phyloP scores from a whole-genome alignment of 2,329 filamentous ascomycete genomes.

The Bipolaris oryzae region DNA sequence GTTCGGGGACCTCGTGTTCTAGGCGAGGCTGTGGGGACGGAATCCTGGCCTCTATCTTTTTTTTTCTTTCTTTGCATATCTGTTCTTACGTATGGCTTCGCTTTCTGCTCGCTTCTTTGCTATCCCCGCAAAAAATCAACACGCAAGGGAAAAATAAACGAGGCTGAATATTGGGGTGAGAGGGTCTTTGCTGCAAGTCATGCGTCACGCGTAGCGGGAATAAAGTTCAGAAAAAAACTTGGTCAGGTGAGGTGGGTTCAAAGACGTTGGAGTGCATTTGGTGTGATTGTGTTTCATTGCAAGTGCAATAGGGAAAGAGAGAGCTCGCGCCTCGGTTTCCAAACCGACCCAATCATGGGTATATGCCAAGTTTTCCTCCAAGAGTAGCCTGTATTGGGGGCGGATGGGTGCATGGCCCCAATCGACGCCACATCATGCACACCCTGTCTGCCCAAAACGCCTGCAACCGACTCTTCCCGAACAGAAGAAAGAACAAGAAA shows the following conservation, averaged over 20 bases:
- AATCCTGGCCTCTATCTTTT: neutral
- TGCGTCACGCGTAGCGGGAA: neutral
- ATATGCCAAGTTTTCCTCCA: neutral
- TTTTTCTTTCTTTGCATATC: too few relatives aligned
- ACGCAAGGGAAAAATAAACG: neutral
- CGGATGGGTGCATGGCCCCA: conserved; percentile 1
- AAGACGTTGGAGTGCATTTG: neutral
- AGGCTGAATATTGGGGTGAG: too few relatives aligned
- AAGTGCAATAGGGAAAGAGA: too few relatives aligned
- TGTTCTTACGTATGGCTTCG: conserved; percentile 8
- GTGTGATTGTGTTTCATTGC: neutral
- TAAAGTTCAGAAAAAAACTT: neutral
- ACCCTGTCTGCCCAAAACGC: conserved; percentile 6
- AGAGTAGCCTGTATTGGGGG: neutral
- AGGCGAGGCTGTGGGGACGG: conserved; percentile 10
- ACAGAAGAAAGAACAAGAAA: neutral
- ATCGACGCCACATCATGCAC: neutral
- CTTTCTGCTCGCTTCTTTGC: neutral
- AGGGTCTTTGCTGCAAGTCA: neutral
- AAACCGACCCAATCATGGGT: neutral
- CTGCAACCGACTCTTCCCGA: neutral
- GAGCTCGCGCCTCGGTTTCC: neutral
- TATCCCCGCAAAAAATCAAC: neutral
- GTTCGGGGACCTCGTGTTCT: conserved; percentile 6
- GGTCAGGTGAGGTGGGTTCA: neutral